Base-by-base conservation (phyloP, 441 rosid genomes). In the Populus hybrid region DNA sequence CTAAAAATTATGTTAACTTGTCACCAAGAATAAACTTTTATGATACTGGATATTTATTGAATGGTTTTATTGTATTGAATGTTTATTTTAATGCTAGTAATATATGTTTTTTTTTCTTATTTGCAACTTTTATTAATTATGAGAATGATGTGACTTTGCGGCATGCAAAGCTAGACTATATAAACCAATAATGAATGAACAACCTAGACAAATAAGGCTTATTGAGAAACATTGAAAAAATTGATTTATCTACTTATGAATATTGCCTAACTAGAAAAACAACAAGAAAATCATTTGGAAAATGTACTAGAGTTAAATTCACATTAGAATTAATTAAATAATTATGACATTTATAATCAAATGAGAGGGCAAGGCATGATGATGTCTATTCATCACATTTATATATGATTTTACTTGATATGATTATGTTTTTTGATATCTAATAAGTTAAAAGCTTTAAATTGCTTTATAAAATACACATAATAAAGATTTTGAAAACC, bases 121-220 rank as follows among this genome's bases (percentile, higher is more conserved):
- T 19, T 61, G 16, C 57, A 38, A 19, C 57, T 61, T 74, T 19
- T 5, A 38, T 35, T 66, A 6, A 4, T 0, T 6, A 38, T 40
- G 26, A 23, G 3, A 65, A 64, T 28, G 63, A 75, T 65, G 38
- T 65, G 16, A 34, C 36, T 28, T 16, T 18, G 23, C 23, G 23
- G 73, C 59, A 78, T 72, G 73, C 73, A 66, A 32, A 68, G 42
- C 19, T 78, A 2, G 65, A 35, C 7, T 75, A 64, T 40, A 71
- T 71, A 16, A 46, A 42, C 3, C 23, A 72, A 26, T 64, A 72
- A 2, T 9, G 18, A 50, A 78, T 78, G 32, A 38, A 7, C 14
- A 28, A 18, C 16, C 7, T 78, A 46, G 68, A 23, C 6, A 78
- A 21, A 78, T 11, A 72, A 16, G 68, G 50, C 65, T 21, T 78